Percentiles rank a stretch among this genome's conserved stretches.
Conservation (phyloP, 495 filamentous ascomycete genomes). For the Aspergillus incahuasiensis region DNA sequence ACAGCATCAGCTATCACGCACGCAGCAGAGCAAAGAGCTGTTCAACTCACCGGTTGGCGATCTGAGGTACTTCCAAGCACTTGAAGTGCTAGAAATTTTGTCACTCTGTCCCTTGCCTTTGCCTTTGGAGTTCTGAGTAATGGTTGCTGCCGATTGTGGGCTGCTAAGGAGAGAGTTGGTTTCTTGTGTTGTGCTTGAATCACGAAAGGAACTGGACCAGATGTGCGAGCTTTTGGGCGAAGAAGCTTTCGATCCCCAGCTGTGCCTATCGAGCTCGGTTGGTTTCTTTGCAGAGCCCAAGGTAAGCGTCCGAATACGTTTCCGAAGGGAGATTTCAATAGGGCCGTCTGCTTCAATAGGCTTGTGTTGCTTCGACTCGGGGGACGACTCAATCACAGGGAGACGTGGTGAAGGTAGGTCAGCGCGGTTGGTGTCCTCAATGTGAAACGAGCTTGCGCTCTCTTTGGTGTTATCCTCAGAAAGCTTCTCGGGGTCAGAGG, state of each 20-base stretch:
- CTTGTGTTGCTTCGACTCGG: background rate
- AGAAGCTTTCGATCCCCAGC: conserved; percentile 6
- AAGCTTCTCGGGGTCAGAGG: background rate
- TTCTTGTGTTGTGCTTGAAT: background rate
- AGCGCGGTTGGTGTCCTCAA: conserved; percentile 1
- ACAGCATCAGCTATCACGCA: background rate
- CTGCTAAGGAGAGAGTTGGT: background rate
- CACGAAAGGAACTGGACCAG: background rate
- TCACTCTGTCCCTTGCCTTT: background rate
- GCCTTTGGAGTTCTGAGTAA: background rate
- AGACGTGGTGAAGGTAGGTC: background rate
- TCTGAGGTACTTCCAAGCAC: conserved; percentile 13
- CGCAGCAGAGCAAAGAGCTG: background rate
- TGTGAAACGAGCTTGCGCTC: conserved; percentile 7
- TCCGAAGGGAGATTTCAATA: conserved; percentile 3
- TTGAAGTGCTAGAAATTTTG: background rate
- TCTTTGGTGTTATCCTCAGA: conserved; percentile 5
- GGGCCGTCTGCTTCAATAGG: background rate
- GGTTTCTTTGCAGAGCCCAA: conserved; percentile 3
- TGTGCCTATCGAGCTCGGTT: background rate
- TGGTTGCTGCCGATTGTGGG: background rate
- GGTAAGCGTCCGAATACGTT: conserved; percentile 10
- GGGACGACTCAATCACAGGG: background rate
- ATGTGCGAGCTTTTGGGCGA: background rate
- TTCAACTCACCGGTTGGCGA: conserved; percentile 13